These are phyloP conservation scores for Pedinophyceae sp. DNA, from an alignment of 139 green algal genomes.

Conservation along the genomic window DNA sequence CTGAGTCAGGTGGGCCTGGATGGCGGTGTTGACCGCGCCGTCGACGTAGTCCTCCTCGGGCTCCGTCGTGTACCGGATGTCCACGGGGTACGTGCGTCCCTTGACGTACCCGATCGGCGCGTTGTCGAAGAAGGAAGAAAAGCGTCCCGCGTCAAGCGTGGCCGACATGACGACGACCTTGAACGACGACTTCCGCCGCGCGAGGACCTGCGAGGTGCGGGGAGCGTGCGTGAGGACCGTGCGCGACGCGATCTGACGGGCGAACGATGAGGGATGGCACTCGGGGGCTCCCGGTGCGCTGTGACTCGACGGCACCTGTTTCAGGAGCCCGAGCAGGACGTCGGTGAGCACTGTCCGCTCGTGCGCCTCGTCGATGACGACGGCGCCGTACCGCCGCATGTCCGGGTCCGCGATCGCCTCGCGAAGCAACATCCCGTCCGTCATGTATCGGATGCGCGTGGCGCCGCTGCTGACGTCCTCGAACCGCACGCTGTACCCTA, in stretches of 20 bases:
- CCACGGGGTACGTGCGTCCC: constrained; percentile 59
- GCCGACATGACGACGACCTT: constrained; percentile 88
- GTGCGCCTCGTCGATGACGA: constrained; percentile 94
- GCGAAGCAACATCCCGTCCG: constrained; percentile 89
- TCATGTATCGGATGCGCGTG: constrained; percentile 75
- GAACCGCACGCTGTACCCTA: constrained; percentile 72
- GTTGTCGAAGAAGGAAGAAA: constrained; percentile 60
- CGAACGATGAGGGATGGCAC: background rate
- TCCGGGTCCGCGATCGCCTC: constrained; percentile 71
- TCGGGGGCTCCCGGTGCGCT: too few species aligned
- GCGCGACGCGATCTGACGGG: background rate
- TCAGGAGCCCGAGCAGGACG: constrained; percentile 82
- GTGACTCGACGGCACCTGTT: constrained; percentile 39
- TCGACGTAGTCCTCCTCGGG: constrained; percentile 83
- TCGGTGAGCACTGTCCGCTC: constrained; percentile 86
- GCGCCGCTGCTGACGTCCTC: constrained; percentile 42
- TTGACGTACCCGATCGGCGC: constrained; percentile 37
- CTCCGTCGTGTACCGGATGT: constrained; percentile 46
- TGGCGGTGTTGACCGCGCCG: constrained; percentile 44
- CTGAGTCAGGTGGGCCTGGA: constrained; percentile 67
- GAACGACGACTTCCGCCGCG: constrained; percentile 18
- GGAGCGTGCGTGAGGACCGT: background rate
- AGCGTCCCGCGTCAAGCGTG: constrained; percentile 71
- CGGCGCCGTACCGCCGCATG: constrained; percentile 55
- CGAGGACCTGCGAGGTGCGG: background rate